These are phyloP conservation scores for Tylopilus sp. DNA, from an alignment of 768 basidiomycete genomes.

Conservation along the genomic window DNA sequence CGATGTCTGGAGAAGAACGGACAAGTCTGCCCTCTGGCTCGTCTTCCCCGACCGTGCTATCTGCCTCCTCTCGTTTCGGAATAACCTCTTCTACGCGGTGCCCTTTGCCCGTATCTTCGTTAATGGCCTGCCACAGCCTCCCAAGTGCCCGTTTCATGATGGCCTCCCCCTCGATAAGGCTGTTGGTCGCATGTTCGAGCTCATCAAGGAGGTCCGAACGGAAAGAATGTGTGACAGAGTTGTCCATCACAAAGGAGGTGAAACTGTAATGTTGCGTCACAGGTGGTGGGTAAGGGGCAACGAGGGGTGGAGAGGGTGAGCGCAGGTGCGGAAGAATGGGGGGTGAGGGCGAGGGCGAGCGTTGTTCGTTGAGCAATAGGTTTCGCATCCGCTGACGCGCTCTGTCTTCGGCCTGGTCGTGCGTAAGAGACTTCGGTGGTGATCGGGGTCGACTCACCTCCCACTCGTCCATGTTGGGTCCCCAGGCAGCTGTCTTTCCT, in stretches of 20 bases:
- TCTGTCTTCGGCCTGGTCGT: constrained; percentile 68
- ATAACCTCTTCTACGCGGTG: constrained; percentile 41
- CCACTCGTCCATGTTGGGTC: constrained; percentile 81
- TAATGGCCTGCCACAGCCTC: constrained; percentile 76
- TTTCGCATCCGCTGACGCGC: constrained; percentile 77
- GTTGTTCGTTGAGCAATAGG: constrained; percentile 54
- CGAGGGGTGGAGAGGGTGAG: constrained; percentile 74
- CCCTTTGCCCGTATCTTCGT: constrained; percentile 55
- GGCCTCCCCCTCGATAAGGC: constrained; percentile 80
- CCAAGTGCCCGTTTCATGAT: constrained; percentile 71
- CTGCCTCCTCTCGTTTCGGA: constrained; percentile 67
- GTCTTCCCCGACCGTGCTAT: constrained; percentile 45
- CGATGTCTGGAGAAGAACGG: constrained; percentile 65
- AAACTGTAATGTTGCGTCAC: constrained; percentile 67
- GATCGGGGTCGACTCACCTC: constrained; percentile 47
- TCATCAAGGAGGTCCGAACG: constrained; percentile 76
- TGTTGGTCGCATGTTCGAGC: constrained; percentile 77
- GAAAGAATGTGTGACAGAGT: constrained; percentile 79
- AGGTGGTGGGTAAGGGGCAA: constrained; percentile 72
- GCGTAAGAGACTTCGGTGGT: constrained; percentile 8
- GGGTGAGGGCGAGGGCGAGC: constrained; percentile 74
- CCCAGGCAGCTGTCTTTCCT: constrained; percentile 83
- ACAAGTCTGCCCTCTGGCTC: constrained; percentile 43
- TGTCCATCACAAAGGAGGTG: constrained; percentile 84
- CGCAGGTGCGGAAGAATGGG: constrained; percentile 71